phyloP scores from a whole-genome alignment of 306 rosid genomes.

The Medicago arabica region DNA sequence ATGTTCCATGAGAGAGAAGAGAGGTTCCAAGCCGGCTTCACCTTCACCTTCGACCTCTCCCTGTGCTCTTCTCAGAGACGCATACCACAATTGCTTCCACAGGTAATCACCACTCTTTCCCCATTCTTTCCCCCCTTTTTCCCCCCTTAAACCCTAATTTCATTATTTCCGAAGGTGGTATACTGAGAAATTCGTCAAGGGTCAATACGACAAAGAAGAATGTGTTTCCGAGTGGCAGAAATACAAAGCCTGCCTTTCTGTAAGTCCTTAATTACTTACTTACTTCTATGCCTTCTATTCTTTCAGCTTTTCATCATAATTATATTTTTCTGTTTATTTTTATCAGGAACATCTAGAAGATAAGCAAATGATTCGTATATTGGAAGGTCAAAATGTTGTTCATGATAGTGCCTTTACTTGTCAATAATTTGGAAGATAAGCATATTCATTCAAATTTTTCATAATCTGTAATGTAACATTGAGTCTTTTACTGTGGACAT shows the following conservation, averaged over 20 bases:
- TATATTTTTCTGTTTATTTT: background rate
- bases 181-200: conserved; percentile 76
- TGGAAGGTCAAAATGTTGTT: conserved; percentile 65
- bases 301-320: background rate
- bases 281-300: background rate
- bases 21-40: conserved; percentile 49
- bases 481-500: no score
- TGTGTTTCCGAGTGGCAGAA: conserved; percentile 81
- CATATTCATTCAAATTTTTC: background rate
- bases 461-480: background rate
- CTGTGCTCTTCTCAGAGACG: conserved; percentile 72
- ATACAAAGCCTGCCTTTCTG: conserved; percentile 86
- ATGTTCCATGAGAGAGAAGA: conserved; percentile 49
- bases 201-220: conserved; percentile 74
- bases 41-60: conserved; percentile 68
- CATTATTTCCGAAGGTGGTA: conserved; percentile 62
- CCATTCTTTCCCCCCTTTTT: background rate
- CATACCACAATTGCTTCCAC: conserved; percentile 91
- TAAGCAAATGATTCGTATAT: conserved; percentile 67
- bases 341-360: conserved; percentile 77
- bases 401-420: conserved; percentile 41
- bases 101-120: conserved; percentile 48
- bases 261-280: conserved; percentile 40
- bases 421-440: conserved; percentile 22
- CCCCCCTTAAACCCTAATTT: conserved; percentile 47